Conservation (phyloP, 805 yeast species). For the Kodamaea kaohsiungensis region DNA sequence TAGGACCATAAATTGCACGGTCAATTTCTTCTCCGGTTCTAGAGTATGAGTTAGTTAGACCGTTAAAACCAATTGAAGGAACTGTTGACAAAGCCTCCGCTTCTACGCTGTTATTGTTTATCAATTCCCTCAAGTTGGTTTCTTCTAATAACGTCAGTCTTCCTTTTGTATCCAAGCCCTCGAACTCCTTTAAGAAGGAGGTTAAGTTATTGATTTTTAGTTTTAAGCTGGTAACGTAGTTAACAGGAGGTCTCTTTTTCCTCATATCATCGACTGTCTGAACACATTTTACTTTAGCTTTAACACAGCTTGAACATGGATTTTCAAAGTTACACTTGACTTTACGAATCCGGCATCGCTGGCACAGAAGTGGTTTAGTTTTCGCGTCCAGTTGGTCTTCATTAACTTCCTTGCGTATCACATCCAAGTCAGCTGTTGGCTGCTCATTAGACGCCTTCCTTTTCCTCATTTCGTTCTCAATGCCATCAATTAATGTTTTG, state of each 20-base stretch:
- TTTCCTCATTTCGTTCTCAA: not conserved
- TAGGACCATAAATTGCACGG: conserved; percentile 40
- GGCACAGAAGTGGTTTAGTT: conserved; percentile 24
- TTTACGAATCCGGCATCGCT: conserved; percentile 42
- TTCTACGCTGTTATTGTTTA: conserved; percentile 6
- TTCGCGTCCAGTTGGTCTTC: not conserved
- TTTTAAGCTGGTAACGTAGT: conserved; percentile 50
- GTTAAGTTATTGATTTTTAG: conserved; percentile 26
- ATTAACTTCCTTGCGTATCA: not conserved
- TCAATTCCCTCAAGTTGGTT: conserved; percentile 18
- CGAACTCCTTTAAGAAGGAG: conserved; percentile 25
- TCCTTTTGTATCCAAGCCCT: conserved; percentile 18
- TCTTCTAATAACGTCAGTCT: conserved; percentile 21
- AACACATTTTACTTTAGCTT: conserved; percentile 46
- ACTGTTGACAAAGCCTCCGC: not conserved
- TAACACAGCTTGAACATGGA: conserved; percentile 52
- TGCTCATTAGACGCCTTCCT: not conserved
- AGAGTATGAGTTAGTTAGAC: not conserved
- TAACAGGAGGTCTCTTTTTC: conserved; percentile 50
- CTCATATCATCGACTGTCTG: conserved; percentile 50
- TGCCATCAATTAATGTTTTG: not conserved
- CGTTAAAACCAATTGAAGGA: not conserved
- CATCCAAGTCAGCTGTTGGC: not conserved
- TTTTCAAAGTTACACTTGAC: conserved; percentile 50
- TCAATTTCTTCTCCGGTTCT: not conserved